Conservation (phyloP, 1,284 basidiomycete genomes). For the Taiwanofungus camphoratus region DNA sequence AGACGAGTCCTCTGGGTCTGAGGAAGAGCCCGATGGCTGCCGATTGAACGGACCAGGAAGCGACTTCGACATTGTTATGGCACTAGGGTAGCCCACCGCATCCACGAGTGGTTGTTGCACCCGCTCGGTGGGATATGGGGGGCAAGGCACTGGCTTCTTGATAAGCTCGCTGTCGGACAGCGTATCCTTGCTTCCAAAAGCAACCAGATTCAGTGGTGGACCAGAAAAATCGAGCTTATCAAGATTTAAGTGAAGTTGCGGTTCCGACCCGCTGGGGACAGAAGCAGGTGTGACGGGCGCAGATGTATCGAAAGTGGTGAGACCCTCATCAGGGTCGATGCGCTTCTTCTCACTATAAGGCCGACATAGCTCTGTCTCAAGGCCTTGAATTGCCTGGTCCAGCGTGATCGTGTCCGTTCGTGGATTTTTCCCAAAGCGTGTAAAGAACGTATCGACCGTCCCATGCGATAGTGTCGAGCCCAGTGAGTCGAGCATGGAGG, state of each 20-base stretch:
- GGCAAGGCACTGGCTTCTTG: constrained; percentile 16
- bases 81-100: constrained; percentile 9
- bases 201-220: constrained; percentile 30
- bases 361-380: constrained; percentile 76
- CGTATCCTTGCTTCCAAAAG: constrained; percentile 15
- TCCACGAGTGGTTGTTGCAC: constrained; percentile 38
- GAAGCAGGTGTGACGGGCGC: constrained; percentile 43
- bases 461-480: constrained; percentile 84
- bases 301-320: constrained; percentile 30
- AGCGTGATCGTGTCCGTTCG: constrained; percentile 71
- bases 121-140: constrained; percentile 37
- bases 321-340: constrained; percentile 37
- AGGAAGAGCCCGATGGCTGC: constrained; percentile 33
- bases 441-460: constrained; percentile 83
- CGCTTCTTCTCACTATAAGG: constrained; percentile 67
- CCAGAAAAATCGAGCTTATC: constrained; percentile 65
- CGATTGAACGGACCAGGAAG: constrained; percentile 16
- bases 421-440: constrained; percentile 60
- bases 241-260: constrained; percentile 37
- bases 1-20: constrained; percentile 41
- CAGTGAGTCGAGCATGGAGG: constrained; percentile 95
- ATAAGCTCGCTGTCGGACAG: constrained; percentile 18
- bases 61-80: too few relatives aligned
- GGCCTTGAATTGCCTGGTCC: constrained; percentile 73
- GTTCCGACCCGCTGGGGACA: constrained; percentile 24